Evolutionary conservation across 768 basidiomycete species (phyloP), one percentile per base, ranked within the genome.

Genomic region (Suillus plorans): DNA sequence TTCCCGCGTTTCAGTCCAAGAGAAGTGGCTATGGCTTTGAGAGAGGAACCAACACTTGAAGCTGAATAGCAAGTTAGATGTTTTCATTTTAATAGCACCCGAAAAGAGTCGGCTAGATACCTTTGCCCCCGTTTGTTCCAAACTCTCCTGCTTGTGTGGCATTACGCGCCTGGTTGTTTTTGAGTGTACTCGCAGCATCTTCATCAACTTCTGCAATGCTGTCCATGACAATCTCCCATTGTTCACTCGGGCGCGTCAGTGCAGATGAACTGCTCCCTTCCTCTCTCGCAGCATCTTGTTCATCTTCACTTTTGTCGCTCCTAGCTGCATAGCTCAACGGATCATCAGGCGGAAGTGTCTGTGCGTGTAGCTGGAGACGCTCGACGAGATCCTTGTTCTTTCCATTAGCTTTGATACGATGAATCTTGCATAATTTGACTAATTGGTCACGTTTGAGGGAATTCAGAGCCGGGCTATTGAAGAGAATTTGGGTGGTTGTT

Each of bases 141-240:
- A 94, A 94, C 73, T 94, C 92, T n/a, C 85, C 84, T 41, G 83
- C 76, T 45, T 71, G 72, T 61, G 78, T 69, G 47, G 71, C 56
- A 64, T 65, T 68, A 82, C 86, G 50, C 82, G 81, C 71, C 80
- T 82, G 7, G 80, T 81, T 41, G 80, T 82, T 66, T 70, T 77
- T 70, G 18, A 76, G 71, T 6, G 68, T 68, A 3, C 52, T 61
- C 28, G 10, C 57, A 57, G 71, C 67, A 45, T 72, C 72, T 66
- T 91, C 89, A 42, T 90, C 88, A 20, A 80, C 75, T 64, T 93
- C 91, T 60, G 85, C 79, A 44, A 90, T 93, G 64, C 86, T 85
- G 62, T 94, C 92, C 88, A 94, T 92, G n/a, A 93, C 85, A 65
- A 94, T 79, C 71, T 92, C 90, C 91, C 93, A 94, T 69, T 90